A percentile compares a stretch with the other conserved stretches of the same genome.
phyloP scores from a whole-genome alignment of 495 filamentous ascomycete species.

The Podospora tetraspora region DNA sequence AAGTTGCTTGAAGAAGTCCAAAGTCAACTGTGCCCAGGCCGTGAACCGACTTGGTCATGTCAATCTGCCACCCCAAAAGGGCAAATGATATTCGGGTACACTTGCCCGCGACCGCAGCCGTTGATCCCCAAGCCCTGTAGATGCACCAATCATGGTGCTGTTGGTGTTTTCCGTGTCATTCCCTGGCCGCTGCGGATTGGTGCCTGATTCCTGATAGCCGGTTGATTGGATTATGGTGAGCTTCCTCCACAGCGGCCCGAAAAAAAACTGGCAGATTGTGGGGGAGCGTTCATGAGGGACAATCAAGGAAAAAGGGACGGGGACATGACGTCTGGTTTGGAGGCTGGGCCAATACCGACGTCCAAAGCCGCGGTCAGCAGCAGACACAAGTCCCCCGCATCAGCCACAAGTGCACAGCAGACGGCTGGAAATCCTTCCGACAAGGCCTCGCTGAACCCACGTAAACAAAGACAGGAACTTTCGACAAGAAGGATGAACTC shows the following conservation, averaged over 20 bases:
- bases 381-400: no score
- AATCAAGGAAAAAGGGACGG: not conserved
- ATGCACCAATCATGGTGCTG: not conserved
- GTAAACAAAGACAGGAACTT: not conserved
- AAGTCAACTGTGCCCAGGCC: not conserved
- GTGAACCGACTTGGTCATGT: not conserved
- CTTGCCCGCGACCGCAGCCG: not conserved
- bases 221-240: conserved; percentile 2
- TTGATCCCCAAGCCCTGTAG: not conserved
- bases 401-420: no score
- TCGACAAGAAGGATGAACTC: not conserved
- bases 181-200: not conserved
- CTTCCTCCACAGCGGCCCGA: not conserved
- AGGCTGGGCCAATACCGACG: not conserved
- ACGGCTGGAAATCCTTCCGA: not conserved
- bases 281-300: not conserved
- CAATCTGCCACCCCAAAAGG: not conserved
- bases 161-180: not conserved
- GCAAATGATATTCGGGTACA: not conserved
- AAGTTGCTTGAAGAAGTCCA: not conserved
- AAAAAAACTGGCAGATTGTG: not conserved
- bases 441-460: not conserved
- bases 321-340: not conserved
- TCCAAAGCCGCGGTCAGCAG: no score
- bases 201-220: not conserved